Evolutionary conservation across 805 yeast species (phyloP).

Genomic region (Metschnikowia henanensis): DNA sequence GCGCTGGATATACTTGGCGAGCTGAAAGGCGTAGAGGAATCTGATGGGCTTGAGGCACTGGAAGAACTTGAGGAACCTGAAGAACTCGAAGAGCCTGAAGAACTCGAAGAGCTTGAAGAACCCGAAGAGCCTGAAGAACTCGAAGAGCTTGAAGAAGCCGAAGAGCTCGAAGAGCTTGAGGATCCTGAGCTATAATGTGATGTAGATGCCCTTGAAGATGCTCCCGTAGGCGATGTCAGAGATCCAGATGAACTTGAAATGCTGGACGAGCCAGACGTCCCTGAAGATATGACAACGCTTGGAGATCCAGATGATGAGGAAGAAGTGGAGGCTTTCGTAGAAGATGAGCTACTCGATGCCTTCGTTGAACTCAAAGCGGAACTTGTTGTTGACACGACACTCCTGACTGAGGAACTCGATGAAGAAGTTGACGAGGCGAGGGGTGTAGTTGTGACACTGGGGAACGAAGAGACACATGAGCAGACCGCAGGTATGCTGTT

Average conservation of each 20-base stretch:
- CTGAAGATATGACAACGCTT: neutral
- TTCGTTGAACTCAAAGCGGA: neutral
- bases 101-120: too few species aligned
- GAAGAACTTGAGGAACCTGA: too few species aligned
- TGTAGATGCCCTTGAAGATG: neutral
- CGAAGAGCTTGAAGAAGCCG: too few species aligned
- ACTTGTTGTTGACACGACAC: neutral
- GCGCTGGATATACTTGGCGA: too few species aligned
- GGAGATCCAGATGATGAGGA: neutral
- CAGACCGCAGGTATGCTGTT: conserved; percentile 1
- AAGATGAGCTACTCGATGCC: neutral
- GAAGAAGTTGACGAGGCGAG: neutral
- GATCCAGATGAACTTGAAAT: neutral
- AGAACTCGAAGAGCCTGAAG: too few species aligned
- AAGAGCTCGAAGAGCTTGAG: too few species aligned
- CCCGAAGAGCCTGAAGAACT: too few species aligned
- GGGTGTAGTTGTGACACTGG: conserved; percentile 4
- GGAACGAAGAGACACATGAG: conserved; percentile 3
- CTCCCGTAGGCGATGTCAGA: too few species aligned
- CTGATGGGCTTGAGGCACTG: too few species aligned
- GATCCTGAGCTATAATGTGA: too few species aligned
- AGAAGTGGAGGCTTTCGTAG: neutral
- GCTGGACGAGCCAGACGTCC: neutral
- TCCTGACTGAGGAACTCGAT: neutral
- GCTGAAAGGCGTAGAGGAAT: too few species aligned